These are phyloP conservation scores for Zychaea mexicana DNA, from an alignment of 371 early-diverging fungal genomes.

Conservation along the genomic window DNA sequence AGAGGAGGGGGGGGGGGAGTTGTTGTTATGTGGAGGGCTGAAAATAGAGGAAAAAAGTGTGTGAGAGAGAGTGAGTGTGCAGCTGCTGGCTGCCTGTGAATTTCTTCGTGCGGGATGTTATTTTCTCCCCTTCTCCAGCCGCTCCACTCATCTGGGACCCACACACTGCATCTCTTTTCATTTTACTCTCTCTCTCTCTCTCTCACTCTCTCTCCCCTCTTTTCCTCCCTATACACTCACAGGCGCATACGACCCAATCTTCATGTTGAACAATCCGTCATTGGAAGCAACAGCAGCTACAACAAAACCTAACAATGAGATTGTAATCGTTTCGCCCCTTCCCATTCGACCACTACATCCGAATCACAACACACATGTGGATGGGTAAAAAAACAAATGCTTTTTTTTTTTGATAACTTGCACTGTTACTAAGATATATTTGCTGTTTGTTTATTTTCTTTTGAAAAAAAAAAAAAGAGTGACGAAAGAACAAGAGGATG, in stretches of 20 bases:
- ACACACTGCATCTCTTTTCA: too few relatives aligned
- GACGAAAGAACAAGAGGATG: slow-evolving; percentile 7
- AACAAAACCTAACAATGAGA: background rate
- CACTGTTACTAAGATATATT: too few relatives aligned
- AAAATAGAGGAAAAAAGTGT: too few relatives aligned
- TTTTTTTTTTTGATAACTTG: too few relatives aligned
- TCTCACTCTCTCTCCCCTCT: background rate
- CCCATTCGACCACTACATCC: slow-evolving; percentile 6
- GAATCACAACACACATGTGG: background rate
- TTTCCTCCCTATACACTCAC: background rate
- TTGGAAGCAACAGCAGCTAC: background rate
- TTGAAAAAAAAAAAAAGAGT: slow-evolving; percentile 3
- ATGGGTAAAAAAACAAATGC: background rate
- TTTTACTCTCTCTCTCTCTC: background rate
- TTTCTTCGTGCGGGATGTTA: background rate
- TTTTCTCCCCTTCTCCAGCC: background rate
- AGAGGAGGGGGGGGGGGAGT: background rate
- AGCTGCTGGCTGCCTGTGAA: too few relatives aligned
- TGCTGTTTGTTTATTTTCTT: background rate
- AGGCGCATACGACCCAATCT: background rate
- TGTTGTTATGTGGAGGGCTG: too few relatives aligned
- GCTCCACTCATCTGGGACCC: too few relatives aligned
- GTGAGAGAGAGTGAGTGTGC: background rate
- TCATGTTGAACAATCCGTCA: background rate
- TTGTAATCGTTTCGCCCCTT: slow-evolving; percentile 5